Percentiles rank a stretch among this genome's conserved stretches.
Conservation (phyloP, 2,329 filamentous ascomycete species). For the Venturiaceae sp. region DNA sequence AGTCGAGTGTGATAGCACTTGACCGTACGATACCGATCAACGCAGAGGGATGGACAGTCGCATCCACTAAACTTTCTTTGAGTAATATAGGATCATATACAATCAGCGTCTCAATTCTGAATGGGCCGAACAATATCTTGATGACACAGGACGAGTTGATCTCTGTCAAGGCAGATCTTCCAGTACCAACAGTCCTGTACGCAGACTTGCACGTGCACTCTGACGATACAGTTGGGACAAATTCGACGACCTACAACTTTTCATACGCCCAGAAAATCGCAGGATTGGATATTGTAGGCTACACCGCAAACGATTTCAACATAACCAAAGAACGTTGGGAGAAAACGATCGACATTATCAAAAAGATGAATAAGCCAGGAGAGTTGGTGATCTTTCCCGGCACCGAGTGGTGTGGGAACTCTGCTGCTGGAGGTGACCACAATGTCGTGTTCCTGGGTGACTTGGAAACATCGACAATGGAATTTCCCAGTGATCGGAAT, state of each 20-base stretch:
- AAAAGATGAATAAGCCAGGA: constrained; percentile 15
- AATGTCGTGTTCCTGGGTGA: too few species aligned
- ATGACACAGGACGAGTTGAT: constrained; percentile 10
- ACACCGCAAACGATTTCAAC: constrained; percentile 31
- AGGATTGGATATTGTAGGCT: constrained; percentile 26
- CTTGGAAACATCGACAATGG: too few species aligned
- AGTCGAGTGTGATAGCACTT: too few species aligned
- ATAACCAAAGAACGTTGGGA: constrained; percentile 25
- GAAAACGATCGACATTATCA: constrained; percentile 14
- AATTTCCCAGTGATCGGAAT: too few species aligned
- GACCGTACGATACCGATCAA: too few species aligned
- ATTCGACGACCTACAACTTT: constrained; percentile 26
- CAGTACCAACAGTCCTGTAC: constrained; percentile 18
- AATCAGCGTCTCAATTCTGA: too few species aligned
- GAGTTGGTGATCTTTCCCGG: constrained; percentile 22
- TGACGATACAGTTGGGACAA: constrained; percentile 28
- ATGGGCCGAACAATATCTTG: constrained; percentile 20
- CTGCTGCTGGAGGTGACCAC: too few species aligned
- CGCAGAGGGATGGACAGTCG: too few species aligned
- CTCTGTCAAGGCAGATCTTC: constrained; percentile 10
- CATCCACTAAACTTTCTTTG: too few species aligned
- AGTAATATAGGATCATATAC: too few species aligned
- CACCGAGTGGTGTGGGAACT: too few species aligned
- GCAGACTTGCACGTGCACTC: constrained; percentile 28
- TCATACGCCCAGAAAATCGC: constrained; percentile 25